A percentile compares a stretch with the other conserved stretches of the same genome.
Conservation (phyloP, 352 stramenopile genomes). For the Thalassiosira allenii region DNA sequence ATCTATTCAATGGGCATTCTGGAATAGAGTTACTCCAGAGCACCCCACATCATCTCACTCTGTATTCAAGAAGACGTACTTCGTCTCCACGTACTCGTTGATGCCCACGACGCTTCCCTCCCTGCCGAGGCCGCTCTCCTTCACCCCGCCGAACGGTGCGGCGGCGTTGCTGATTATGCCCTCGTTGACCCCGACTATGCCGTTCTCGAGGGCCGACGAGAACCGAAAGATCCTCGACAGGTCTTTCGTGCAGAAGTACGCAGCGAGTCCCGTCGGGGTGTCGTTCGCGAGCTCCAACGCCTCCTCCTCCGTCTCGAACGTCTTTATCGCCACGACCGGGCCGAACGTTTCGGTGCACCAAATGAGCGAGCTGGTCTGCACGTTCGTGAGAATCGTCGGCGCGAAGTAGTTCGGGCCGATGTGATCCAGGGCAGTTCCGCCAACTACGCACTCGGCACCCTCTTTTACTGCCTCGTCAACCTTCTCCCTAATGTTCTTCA, state of each 20-base stretch:
- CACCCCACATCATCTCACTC: no score
- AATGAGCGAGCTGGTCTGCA: conserved; percentile 89
- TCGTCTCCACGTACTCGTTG: conserved; percentile 97
- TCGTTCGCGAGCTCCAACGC: conserved; percentile 95
- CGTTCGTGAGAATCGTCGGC: conserved; percentile 87
- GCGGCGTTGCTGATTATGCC: conserved; percentile 90
- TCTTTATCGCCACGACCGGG: conserved; percentile 92
- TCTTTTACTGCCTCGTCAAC: conserved; percentile 91
- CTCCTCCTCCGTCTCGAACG: conserved; percentile 95
- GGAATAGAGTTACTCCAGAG: no score
- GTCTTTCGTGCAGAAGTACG: conserved; percentile 95
- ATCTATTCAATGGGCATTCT: no score
- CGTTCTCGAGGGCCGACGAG: conserved; percentile 88
- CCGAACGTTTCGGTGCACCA: conserved; percentile 96
- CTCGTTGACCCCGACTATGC: conserved; percentile 95
- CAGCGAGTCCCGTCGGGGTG: conserved; percentile 89
- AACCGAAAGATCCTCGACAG: conserved; percentile 90
- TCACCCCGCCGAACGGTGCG: conserved; percentile 89
- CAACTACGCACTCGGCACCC: conserved; percentile 88
- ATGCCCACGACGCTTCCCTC: conserved; percentile 75
- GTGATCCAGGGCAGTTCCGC: conserved; percentile 85
- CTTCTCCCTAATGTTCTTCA: conserved; percentile 85
- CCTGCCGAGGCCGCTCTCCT: conserved; percentile 91
- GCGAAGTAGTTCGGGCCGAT: conserved; percentile 91
- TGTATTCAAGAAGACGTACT: conserved; percentile 90